Conservation (phyloP, 2,329 filamentous ascomycete species). For the Davidsoniella virescens region DNA sequence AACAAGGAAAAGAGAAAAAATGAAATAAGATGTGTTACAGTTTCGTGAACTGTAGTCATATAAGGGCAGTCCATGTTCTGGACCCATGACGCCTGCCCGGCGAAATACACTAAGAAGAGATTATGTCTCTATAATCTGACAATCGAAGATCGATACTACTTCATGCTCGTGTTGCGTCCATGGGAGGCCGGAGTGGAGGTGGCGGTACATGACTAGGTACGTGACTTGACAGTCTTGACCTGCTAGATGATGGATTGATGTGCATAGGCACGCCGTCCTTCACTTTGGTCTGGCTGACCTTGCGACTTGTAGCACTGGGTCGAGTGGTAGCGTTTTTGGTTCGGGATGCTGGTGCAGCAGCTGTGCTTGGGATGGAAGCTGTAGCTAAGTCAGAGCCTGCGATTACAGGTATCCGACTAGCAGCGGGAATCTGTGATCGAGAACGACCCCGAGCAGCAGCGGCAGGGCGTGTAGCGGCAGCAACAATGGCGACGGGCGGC, state of each 20-base stretch:
- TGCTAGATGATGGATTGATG: background rate
- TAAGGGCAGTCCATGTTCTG: conserved; percentile 5
- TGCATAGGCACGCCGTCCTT: conserved; percentile 1
- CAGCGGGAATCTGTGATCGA: background rate
- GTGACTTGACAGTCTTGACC: conserved; percentile 5
- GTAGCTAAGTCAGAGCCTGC: background rate
- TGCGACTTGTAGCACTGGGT: background rate
- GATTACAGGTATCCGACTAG: background rate
- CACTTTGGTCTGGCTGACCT: conserved; percentile 5
- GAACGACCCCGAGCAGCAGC: background rate
- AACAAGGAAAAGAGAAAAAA: background rate
- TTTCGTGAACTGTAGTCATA: too few species aligned
- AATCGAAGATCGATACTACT: background rate
- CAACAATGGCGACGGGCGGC: background rate
- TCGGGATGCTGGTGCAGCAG: background rate
- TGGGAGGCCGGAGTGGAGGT: conserved; percentile 7
- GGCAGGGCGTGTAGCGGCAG: background rate
- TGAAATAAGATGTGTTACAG: conserved; percentile 1
- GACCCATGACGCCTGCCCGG: background rate
- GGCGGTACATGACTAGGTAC: conserved; percentile 3
- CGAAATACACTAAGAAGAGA: background rate
- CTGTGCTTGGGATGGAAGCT: background rate
- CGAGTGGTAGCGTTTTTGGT: background rate
- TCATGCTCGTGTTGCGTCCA: conserved; percentile 10
- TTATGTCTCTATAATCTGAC: too few species aligned